phyloP scores from a whole-genome alignment of 805 yeast species.

The Yarrowia sp. region DNA sequence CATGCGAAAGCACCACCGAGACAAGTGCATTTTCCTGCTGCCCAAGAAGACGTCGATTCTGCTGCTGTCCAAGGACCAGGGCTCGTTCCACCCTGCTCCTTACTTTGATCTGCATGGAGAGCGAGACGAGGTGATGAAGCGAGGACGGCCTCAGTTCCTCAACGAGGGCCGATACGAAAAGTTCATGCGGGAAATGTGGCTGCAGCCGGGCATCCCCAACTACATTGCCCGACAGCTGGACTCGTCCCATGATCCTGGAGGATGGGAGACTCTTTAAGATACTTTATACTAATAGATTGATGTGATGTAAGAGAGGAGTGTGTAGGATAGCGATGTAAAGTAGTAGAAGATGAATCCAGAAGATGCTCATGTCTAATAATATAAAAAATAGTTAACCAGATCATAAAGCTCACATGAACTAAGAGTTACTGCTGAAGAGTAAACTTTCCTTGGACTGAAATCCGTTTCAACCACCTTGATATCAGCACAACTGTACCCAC shows the following conservation, averaged over 20 bases:
- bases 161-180: constrained; percentile 68
- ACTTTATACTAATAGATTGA: too few species aligned
- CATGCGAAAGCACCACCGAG: constrained; percentile 60
- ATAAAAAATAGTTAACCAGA: too few species aligned
- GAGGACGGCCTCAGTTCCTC: constrained; percentile 74
- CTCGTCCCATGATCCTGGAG: constrained; percentile 82
- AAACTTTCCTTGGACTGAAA: too few species aligned
- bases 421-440: too few species aligned
- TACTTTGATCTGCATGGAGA: constrained; percentile 89
- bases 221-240: constrained; percentile 81
- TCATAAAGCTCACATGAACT: too few species aligned
- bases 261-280: constrained; percentile 85
- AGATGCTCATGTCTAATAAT: too few species aligned
- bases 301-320: too few species aligned
- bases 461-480: neutral
- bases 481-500: neutral
- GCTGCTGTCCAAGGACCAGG: constrained; percentile 73
- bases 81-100: constrained; percentile 85
- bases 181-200: constrained; percentile 72
- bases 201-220: constrained; percentile 79
- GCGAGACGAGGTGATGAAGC: constrained; percentile 70
- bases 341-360: too few species aligned
- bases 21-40: constrained; percentile 72
- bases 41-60: constrained; percentile 73
- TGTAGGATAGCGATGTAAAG: too few species aligned